Conservation (phyloP, 352 stramenopile genomes). For the Globisporangium perplexum region DNA sequence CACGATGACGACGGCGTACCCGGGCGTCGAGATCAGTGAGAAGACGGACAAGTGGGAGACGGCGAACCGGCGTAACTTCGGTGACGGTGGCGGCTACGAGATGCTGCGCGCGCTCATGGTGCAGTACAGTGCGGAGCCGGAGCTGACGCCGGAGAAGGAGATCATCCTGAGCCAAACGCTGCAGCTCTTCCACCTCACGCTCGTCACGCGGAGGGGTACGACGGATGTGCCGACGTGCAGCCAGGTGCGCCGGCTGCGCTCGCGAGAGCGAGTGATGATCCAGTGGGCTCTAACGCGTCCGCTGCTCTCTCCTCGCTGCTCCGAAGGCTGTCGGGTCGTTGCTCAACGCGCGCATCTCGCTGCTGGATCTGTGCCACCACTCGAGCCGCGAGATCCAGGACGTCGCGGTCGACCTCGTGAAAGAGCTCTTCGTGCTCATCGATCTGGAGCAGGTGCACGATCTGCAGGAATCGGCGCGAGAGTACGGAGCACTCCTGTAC, state of each 20-base stretch:
- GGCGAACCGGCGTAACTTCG: slow-evolving; percentile 74
- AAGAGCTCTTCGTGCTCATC: slow-evolving; percentile 68
- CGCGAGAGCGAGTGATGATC: background rate
- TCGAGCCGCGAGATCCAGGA: slow-evolving; percentile 32
- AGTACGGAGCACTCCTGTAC: slow-evolving; percentile 74
- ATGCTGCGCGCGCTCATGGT: slow-evolving; percentile 60
- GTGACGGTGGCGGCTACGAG: slow-evolving; percentile 62
- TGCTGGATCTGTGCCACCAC: slow-evolving; percentile 70
- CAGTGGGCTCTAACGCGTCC: too few relatives aligned
- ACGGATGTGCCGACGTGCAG: slow-evolving; percentile 50
- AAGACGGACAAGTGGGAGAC: slow-evolving; percentile 70
- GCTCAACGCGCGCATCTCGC: slow-evolving; percentile 56
- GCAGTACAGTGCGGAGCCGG: slow-evolving; percentile 35
- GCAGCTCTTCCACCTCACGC: slow-evolving; percentile 58
- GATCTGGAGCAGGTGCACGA: slow-evolving; percentile 74
- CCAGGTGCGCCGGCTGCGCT: slow-evolving; percentile 15
- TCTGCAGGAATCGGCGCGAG: slow-evolving; percentile 68
- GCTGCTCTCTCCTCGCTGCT: too few relatives aligned
- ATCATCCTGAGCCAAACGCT: slow-evolving; percentile 43
- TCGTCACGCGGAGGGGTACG: slow-evolving; percentile 43
- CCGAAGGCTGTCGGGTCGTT: slow-evolving; percentile 44
- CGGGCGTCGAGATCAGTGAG: slow-evolving; percentile 38
- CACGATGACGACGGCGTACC: slow-evolving; percentile 51
- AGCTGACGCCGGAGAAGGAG: slow-evolving; percentile 18
- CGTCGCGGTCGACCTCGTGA: slow-evolving; percentile 59